Base-by-base conservation (phyloP, 2,329 filamentous ascomycete species). In the Xylogone sp. region DNA sequence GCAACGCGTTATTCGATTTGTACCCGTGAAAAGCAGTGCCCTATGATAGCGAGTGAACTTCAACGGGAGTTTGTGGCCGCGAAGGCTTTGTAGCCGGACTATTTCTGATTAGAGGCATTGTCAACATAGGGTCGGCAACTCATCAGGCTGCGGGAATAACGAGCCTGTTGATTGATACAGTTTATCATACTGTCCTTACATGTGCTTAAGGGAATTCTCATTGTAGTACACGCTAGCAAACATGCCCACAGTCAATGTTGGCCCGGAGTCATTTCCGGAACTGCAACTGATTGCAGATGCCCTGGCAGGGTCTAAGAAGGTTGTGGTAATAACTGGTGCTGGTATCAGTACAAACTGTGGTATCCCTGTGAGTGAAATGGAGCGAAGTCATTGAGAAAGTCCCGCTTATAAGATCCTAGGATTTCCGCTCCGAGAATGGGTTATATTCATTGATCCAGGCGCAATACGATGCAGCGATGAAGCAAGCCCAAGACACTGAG, bases 341-440 rank as follows among this genome's bases (percentile, higher is more conserved):
- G 86, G 86, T 48, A 89, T 89, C 63, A 87, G 84, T 64, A 89
- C 86, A 47, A 89, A 88, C 65, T 88, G 84, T 56, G 86, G 86
- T 50, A 89, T 89, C 63, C 86, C 86, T 47, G 86, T 88, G 73
- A 62, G 78, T 66, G 8, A 12, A n/a, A 42, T 21, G 29, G 13
- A 21, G 9, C 2, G 21, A 3, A n/a, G 18, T 21, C 18, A 29
- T 5, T 8, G 22, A 22, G 39, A 6, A 16, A n/a, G 47, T 46
- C 29, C 51, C 49, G 31, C 12, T 53, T 47, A 60, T 56, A 47
- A 56, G 65, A 55, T 63, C 54, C 29, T 56, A 87, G 84, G 85
- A 88, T 58, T 88, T 88, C 56, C 84, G 85, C 42, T 88, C 84
- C 1, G 80, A 87, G 62, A 83, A 88, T 65, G 86, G 86, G 1